Conservation (phyloP, 305 asterid species). For the Fraxinus nigra region DNA sequence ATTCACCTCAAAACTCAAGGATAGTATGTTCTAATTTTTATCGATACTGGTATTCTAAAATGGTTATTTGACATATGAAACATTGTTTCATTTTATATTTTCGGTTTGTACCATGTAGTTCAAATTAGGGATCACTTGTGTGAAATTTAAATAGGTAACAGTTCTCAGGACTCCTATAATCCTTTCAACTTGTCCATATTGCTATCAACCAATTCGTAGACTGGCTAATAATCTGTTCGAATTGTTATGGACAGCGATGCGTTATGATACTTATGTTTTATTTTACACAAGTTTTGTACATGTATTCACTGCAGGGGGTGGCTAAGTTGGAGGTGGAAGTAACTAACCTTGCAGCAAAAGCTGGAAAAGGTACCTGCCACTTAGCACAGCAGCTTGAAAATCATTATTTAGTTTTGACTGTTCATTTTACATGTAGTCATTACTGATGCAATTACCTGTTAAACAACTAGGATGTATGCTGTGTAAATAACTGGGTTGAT, state of each 20-base stretch:
- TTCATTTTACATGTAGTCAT: conserved; percentile 9
- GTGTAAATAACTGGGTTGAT: conserved; percentile 9
- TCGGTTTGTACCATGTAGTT: not conserved
- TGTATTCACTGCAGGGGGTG: conserved; percentile 55
- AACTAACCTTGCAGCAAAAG: conserved; percentile 98
- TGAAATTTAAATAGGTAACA: not conserved
- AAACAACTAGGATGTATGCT: conserved; percentile 18
- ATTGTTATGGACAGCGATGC: not conserved
- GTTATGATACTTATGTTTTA: conserved; percentile 6
- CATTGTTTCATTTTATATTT: not conserved
- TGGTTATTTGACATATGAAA: not conserved
- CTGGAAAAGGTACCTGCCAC: conserved; percentile 83
- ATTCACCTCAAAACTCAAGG: not conserved
- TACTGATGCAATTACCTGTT: conserved; percentile 10
- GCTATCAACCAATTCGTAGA: conserved; percentile 2
- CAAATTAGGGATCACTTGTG: conserved; percentile 1
- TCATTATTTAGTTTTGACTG: not conserved
- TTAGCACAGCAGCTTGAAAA: conserved; percentile 24
- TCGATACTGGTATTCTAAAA: not conserved
- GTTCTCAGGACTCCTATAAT: conserved; percentile 4
- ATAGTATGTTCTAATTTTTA: not conserved
- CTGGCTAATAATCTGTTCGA: conserved; percentile 4
- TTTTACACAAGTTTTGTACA: conserved; percentile 1
- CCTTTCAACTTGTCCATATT: conserved; percentile 1
- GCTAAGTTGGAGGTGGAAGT: conserved; percentile 99